These are phyloP conservation scores for Tolypocladium tundrense DNA, from an alignment of 2,329 filamentous ascomycete species.

Conservation along the genomic window DNA sequence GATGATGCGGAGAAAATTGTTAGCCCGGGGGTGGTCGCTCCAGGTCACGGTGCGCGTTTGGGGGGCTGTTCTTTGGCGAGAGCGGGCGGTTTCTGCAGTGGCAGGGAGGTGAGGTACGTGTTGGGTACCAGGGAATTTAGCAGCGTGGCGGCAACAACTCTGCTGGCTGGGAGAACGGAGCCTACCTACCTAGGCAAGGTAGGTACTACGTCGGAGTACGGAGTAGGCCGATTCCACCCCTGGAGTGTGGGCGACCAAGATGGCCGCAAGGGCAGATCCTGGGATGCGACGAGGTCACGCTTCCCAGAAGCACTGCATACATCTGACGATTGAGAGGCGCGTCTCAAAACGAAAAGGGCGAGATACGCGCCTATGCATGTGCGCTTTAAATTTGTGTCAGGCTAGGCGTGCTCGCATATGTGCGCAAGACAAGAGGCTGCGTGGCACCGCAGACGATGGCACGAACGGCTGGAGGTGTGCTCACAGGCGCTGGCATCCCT, in stretches of 20 bases:
- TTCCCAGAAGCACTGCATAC: not conserved
- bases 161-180: not conserved
- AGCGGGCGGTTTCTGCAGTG: not conserved
- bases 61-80: not conserved
- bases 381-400: not conserved
- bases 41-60: not conserved
- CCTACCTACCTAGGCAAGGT: not conserved
- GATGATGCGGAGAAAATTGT: slow-evolving; percentile 5
- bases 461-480: not conserved
- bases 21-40: not conserved
- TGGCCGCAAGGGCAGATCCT: not conserved
- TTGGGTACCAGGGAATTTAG: not conserved
- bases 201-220: too few species aligned
- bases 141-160: not conserved
- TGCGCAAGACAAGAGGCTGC: not conserved
- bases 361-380: not conserved
- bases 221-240: not conserved
- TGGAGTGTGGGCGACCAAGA: not conserved
- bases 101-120: not conserved
- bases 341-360: not conserved
- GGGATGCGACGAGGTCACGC: not conserved
- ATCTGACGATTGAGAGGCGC: not conserved
- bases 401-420: not conserved
- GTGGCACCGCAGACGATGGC: not conserved
- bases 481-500: not conserved